Percentiles rank a stretch among this genome's conserved stretches.
Evolutionary conservation across 2,329 filamentous ascomycete genomes (phyloP).

Genomic region (Scytalidium sp.): DNA sequence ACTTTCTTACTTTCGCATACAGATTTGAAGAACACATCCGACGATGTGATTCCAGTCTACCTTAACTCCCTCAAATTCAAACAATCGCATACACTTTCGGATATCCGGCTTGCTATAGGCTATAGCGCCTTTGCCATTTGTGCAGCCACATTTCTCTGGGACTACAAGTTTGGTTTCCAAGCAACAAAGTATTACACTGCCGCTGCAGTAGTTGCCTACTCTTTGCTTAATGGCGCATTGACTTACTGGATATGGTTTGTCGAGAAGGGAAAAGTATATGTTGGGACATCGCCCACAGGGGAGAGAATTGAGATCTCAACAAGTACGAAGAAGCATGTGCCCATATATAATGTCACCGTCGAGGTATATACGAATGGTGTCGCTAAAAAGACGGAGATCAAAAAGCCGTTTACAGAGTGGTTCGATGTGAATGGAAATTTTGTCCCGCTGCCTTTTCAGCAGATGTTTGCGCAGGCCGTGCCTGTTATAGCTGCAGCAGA

Average conservation of each 20-base stretch:
- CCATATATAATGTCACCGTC: slow-evolving; percentile 75
- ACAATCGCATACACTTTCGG: slow-evolving; percentile 76
- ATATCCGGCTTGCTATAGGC: slow-evolving; percentile 79
- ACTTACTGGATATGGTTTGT: slow-evolving; percentile 83
- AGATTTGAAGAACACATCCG: slow-evolving; percentile 96
- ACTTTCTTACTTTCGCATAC: no score
- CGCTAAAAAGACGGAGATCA: slow-evolving; percentile 26
- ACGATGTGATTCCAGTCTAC: slow-evolving; percentile 93
- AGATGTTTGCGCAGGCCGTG: slow-evolving; percentile 68
- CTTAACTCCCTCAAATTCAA: slow-evolving; percentile 83
- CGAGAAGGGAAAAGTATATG: slow-evolving; percentile 80
- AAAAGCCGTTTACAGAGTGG: slow-evolving; percentile 69
- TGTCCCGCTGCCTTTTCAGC: slow-evolving; percentile 73
- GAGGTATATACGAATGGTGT: slow-evolving; percentile 35
- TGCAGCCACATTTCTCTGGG: slow-evolving; percentile 81
- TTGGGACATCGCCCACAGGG: slow-evolving; percentile 64
- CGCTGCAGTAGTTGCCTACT: slow-evolving; percentile 75
- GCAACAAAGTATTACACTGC: slow-evolving; percentile 78
- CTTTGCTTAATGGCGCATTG: slow-evolving; percentile 71
- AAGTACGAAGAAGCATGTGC: slow-evolving; percentile 73
- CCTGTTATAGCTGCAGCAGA: slow-evolving; percentile 65
- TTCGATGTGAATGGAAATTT: slow-evolving; percentile 73
- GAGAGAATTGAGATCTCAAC: slow-evolving; percentile 73
- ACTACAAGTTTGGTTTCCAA: slow-evolving; percentile 90
- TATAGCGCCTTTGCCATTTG: slow-evolving; percentile 79